Evolutionary conservation across 176 grass and related monocot genomes (phyloP), one percentile per base, ranked within the genome.

Genomic region (Panicum miliaceum): DNA sequence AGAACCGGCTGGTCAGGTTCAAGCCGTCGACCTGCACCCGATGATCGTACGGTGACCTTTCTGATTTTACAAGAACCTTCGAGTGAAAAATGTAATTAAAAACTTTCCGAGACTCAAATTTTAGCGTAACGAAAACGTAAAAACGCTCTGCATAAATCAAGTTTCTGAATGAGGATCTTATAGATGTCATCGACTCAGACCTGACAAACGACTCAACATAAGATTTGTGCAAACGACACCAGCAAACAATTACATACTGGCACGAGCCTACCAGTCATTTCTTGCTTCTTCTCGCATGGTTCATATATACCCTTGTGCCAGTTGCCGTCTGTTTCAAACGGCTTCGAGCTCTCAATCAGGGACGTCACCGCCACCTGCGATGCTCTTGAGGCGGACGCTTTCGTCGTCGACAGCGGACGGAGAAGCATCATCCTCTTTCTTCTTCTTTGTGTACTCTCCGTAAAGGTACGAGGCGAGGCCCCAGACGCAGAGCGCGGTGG

Each of bases 401-500:
- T 80, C 58, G 45, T 3, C 16, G 25, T 79, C 64, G 6, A 8
- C 25, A 3, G 6, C 18, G 35, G 68, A 1, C 16, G 63, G 23
- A 11, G 79, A 74, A 3, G 4, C 8, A 0, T 5, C 80, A 13
- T 25, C 46, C 3, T 9, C 26, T 12, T 84, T 20, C 58, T 78
- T 35, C 51, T 14, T 71, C 89, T 94, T 92, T 62, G 52, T 82
- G 66, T 90, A 87, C 75, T 94, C 92, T 41, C 92, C 94, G 46
- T 92, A 97, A 65, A 97, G 77, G 74, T 97, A 97, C 6, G 94
- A 97, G 4, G 81, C 76, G 18, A 97, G 86, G 5, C 94, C 94
- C 94, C 92, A 97, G 48, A 82, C 71, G 85, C 92, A 97, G 36
- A 97, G 90, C 37, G 53, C 80, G 46, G 88, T 92, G 14, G 94